Conservation (phyloP, 345 rosid genomes). For the Alliaria petiolata region DNA sequence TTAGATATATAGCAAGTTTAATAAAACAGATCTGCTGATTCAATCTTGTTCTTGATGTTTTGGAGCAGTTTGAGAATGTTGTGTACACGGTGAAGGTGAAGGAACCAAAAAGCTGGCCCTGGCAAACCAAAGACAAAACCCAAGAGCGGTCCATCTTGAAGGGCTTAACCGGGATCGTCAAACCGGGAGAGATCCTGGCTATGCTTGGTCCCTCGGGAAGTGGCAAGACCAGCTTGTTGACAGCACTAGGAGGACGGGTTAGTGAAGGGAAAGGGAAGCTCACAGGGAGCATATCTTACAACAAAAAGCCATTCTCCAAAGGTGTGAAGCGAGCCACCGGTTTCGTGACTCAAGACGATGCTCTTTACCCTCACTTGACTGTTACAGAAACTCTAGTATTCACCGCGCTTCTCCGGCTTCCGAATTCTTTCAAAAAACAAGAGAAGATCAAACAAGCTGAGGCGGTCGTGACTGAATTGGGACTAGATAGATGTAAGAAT, state of each 20-base stretch:
- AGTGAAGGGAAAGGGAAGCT: constrained; percentile 32
- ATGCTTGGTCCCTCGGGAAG: constrained; percentile 62
- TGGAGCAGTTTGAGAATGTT: constrained; percentile 51
- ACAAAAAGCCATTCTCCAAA: constrained; percentile 41
- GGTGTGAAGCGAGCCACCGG: constrained; percentile 43
- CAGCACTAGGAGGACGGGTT: constrained; percentile 52
- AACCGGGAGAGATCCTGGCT: constrained; percentile 56
- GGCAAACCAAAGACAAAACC: constrained; percentile 17
- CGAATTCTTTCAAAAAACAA: constrained; percentile 44
- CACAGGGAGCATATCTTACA: constrained; percentile 44
- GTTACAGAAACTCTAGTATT: constrained; percentile 70
- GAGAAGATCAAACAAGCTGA: constrained; percentile 78
- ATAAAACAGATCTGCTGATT: background rate
- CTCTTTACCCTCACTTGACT: constrained; percentile 50
- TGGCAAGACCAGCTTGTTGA: constrained; percentile 52
- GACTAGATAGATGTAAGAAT: constrained; percentile 60
- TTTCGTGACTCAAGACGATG: constrained; percentile 64
- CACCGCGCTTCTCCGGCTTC: constrained; percentile 76
- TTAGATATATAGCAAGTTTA: background rate
- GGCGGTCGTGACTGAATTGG: constrained; percentile 57
- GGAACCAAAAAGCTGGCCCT: constrained; percentile 18
- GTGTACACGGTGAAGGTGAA: constrained; percentile 39
- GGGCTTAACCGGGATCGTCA: constrained; percentile 44
- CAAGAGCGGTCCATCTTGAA: constrained; percentile 46
- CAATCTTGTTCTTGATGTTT: background rate